Conservation (phyloP, 2,329 filamentous ascomycete genomes). For the Neonectria hederae region DNA sequence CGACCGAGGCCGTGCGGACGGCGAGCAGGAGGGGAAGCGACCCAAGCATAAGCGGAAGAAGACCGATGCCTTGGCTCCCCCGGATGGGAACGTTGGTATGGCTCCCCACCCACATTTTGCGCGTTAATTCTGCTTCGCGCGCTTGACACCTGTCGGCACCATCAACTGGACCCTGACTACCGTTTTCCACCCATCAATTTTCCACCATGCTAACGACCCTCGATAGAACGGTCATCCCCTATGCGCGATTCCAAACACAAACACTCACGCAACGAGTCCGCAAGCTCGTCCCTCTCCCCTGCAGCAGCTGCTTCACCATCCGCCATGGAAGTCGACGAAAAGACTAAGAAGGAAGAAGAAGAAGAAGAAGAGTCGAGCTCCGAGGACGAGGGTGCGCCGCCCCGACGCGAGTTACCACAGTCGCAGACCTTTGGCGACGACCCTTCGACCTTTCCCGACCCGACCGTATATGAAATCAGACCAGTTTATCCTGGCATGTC, state of each 20-base stretch:
- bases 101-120: neutral
- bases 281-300: conserved; percentile 69
- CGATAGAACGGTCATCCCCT: conserved; percentile 63
- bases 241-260: conserved; percentile 62
- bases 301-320: conserved; percentile 60
- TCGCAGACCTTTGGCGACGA: conserved; percentile 93
- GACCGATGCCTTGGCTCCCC: conserved; percentile 67
- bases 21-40: conserved; percentile 63
- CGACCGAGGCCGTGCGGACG: conserved; percentile 57
- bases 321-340: conserved; percentile 69
- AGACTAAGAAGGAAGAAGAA: conserved; percentile 50
- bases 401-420: conserved; percentile 73
- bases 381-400: conserved; percentile 68
- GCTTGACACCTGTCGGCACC: neutral
- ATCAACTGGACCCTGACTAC: neutral
- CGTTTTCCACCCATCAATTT: neutral
- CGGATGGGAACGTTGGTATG: conserved; percentile 52
- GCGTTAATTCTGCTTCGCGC: conserved; percentile 2
- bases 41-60: conserved; percentile 83
- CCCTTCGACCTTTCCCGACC: conserved; percentile 89
- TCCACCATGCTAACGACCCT: conserved; percentile 25
- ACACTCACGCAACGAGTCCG: conserved; percentile 62
- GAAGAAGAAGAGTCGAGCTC: conserved; percentile 61
- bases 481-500: conserved; percentile 78
- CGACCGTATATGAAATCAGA: conserved; percentile 93